Evolutionary conservation across 139 green algal species (phyloP), one percentile per base, ranked within the genome.

Genomic region (Coccomyxa sp.): DNA sequence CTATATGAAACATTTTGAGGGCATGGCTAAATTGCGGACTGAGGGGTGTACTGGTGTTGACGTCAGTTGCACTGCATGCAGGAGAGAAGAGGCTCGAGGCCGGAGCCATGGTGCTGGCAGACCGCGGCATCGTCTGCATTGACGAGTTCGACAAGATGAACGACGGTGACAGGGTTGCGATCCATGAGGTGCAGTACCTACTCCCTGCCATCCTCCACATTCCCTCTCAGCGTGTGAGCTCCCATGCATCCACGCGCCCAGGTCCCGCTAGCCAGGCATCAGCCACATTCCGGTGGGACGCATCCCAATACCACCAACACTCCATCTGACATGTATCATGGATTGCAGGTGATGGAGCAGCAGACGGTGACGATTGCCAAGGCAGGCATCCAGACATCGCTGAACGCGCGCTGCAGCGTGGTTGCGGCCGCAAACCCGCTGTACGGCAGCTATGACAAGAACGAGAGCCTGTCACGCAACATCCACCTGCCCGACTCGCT

Each of bases 141-240:
- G 96, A 99, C 79, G 96, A 99, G 89, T 99, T 99, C 86, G 96
- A 99, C 90, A 99, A 99, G 90, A 99, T 99, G 96, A 97, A 89
- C 83, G 96, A 99, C 72, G 82, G 88, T 55, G 96, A 99, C 87
- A 86, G 96, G 5, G 96, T 99, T 44, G 95, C 96, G 76, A 99
- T 99, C 73, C 96, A 99, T 82, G 96, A 99, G 89, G 92, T 95
- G 73, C 35, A n/a, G n/a, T n/a, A n/a, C n/a, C n/a, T n/a, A 14
- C 50, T 44, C 35, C 8, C 64, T 8, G 36, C 64, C 64, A 71
- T 71, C 29, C 27, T 29, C 64, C 64, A 71, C 64, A 58, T 58
- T 58, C 16, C 14, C 16, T 12, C 16, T 58, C 16, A 58, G 14
- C 44, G 12, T 58, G 44, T 29, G 44, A 58, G n/a, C n/a, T n/a